Conservation (phyloP, 495 filamentous ascomycete species). For the Copromyces sp. region DNA sequence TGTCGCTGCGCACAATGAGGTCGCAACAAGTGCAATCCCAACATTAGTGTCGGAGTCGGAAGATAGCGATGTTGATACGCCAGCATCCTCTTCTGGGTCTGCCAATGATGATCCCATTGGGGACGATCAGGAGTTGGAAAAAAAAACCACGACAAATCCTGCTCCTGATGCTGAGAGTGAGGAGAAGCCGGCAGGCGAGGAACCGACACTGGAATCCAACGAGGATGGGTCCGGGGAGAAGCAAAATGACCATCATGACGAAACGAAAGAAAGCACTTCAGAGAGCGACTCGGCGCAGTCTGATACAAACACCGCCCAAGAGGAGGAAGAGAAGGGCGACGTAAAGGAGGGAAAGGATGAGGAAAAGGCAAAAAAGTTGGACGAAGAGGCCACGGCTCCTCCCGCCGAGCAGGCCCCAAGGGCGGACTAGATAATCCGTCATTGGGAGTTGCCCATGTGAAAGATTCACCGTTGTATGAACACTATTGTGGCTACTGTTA, state of each 20-base stretch:
- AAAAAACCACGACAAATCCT: background rate
- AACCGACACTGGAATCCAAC: background rate
- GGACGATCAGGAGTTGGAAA: background rate
- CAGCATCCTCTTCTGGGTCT: background rate
- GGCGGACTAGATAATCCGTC: background rate
- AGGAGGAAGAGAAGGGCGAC: constrained; percentile 9
- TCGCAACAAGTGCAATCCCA: background rate
- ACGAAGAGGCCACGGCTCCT: background rate
- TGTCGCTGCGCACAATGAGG: background rate
- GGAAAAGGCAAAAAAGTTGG: constrained; percentile 1
- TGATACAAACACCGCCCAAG: background rate
- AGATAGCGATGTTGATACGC: background rate
- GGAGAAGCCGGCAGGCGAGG: background rate
- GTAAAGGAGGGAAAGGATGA: constrained; percentile 11
- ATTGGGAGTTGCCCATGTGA: background rate
- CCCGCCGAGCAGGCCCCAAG: background rate
- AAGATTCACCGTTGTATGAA: background rate
- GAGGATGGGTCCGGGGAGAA: background rate
- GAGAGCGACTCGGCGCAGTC: background rate
- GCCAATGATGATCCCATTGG: background rate
- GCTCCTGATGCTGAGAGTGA: background rate
- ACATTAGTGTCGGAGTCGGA: background rate
- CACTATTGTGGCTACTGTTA: background rate
- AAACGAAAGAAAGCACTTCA: background rate
- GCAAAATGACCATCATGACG: background rate